Percentiles rank a stretch among this genome's conserved stretches.
Conservation (phyloP, 2,329 filamentous ascomycete species). For the Pseudogymnoascus sp. region DNA sequence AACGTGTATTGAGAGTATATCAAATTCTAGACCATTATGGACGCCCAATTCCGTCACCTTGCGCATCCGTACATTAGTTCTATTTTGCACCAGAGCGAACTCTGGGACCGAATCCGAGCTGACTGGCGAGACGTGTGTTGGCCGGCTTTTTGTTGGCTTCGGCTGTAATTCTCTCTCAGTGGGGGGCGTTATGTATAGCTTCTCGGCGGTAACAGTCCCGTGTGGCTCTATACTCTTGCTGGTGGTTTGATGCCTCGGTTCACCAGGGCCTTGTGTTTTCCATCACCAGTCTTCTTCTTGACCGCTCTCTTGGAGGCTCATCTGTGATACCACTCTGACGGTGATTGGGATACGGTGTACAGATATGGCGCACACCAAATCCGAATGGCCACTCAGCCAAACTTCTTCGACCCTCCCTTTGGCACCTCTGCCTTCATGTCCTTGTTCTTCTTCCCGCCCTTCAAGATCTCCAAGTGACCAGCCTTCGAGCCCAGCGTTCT, state of each 20-base stretch:
- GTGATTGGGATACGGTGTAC: neutral
- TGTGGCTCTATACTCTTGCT: neutral
- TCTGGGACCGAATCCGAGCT: neutral
- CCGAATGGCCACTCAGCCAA: slow-evolving; percentile 21
- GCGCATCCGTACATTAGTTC: neutral
- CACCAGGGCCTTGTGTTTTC: neutral
- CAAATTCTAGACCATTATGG: neutral
- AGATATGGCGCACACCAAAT: slow-evolving; percentile 3
- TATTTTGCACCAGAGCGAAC: neutral
- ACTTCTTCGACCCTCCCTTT: slow-evolving; percentile 28
- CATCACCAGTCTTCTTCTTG: neutral
- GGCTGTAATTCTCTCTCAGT: neutral
- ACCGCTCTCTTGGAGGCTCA: neutral
- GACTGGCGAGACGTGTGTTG: neutral
- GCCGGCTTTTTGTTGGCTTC: neutral
- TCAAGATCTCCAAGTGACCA: slow-evolving; percentile 61
- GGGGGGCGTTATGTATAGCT: neutral
- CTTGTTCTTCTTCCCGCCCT: slow-evolving; percentile 56
- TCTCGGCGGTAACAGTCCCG: neutral
- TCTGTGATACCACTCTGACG: neutral
- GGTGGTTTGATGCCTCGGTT: neutral
- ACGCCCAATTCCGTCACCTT: neutral
- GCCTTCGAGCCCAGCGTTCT: slow-evolving; percentile 56
- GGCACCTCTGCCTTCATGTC: slow-evolving; percentile 27
- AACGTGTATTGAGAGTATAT: neutral